Conservation (phyloP, 108 stramenopile species). For the Pseudonitzschia multiseries region DNA sequence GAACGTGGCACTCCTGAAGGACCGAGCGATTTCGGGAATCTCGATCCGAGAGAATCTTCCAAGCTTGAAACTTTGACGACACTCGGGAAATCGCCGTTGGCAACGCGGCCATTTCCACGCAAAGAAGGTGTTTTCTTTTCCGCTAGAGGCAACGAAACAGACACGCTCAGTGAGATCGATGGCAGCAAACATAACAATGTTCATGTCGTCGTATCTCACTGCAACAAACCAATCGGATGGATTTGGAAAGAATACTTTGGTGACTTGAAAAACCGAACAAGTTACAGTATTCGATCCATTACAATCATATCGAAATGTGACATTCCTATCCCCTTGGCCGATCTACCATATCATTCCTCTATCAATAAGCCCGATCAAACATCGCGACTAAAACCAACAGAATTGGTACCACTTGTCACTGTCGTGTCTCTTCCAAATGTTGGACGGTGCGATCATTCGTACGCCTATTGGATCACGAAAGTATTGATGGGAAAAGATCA, state of each 20-base stretch:
- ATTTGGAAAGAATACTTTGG: neutral
- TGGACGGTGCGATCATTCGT: slow-evolving; percentile 42
- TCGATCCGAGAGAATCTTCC: too few relatives aligned
- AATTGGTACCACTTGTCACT: neutral
- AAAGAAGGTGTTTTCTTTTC: too few relatives aligned
- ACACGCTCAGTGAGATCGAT: too few relatives aligned
- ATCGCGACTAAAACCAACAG: neutral
- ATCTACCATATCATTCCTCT: neutral
- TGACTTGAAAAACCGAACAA: neutral
- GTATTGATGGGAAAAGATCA: neutral
- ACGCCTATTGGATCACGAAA: slow-evolving; percentile 32
- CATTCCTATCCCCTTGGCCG: neutral
- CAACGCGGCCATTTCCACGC: too few relatives aligned
- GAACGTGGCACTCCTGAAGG: too few relatives aligned
- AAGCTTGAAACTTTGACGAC: too few relatives aligned
- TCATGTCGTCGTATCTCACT: slow-evolving; percentile 12
- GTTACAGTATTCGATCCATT: neutral
- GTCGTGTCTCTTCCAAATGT: slow-evolving; percentile 35
- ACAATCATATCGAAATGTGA: neutral
- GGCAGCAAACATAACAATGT: neutral
- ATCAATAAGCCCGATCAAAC: too few relatives aligned
- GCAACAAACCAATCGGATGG: slow-evolving; percentile 1
- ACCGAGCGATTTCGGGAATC: too few relatives aligned
- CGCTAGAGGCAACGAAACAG: too few relatives aligned
- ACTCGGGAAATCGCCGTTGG: too few relatives aligned